A percentile compares a stretch with the other conserved stretches of the same genome.
phyloP scores from a whole-genome alignment of 208 protist species.

The Angomonas desouzai region DNA sequence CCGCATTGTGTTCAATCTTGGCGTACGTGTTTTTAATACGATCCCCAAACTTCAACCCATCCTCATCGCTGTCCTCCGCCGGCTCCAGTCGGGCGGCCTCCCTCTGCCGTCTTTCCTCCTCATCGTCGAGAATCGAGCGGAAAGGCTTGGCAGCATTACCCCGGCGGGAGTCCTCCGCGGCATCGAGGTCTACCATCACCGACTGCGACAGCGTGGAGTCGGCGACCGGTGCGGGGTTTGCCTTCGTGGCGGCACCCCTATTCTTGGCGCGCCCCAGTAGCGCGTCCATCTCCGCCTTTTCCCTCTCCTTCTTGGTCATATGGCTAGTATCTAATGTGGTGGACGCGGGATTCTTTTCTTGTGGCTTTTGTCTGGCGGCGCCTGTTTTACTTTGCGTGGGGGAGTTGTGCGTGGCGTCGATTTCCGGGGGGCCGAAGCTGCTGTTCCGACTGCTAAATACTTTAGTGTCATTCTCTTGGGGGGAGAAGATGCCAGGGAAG shows the following conservation, averaged over 20 bases:
- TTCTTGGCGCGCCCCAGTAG: neutral
- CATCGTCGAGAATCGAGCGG: conserved; percentile 10
- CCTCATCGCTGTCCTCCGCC: conserved; percentile 4
- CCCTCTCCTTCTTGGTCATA: neutral
- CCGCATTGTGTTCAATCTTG: conserved; percentile 6
- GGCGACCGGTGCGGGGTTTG: neutral
- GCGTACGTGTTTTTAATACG: conserved; percentile 1
- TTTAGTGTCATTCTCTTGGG: neutral
- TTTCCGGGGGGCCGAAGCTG: neutral
- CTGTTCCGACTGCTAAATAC: neutral
- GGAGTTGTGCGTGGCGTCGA: neutral
- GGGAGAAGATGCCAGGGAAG: conserved; percentile 2
- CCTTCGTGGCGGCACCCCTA: neutral
- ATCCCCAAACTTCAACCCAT: neutral
- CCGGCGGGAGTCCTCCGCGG: neutral
- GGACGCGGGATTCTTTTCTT: neutral
- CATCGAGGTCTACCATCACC: neutral
- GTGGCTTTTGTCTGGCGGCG: neutral
- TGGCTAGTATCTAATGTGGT: neutral
- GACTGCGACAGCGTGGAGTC: neutral
- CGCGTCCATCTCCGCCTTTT: conserved; percentile 6
- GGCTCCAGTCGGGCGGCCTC: neutral
- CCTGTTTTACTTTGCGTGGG: neutral
- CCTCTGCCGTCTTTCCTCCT: neutral
- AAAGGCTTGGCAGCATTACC: neutral